phyloP scores from a whole-genome alignment of 2,329 filamentous ascomycete species.

The Hypoxylon sp. region DNA sequence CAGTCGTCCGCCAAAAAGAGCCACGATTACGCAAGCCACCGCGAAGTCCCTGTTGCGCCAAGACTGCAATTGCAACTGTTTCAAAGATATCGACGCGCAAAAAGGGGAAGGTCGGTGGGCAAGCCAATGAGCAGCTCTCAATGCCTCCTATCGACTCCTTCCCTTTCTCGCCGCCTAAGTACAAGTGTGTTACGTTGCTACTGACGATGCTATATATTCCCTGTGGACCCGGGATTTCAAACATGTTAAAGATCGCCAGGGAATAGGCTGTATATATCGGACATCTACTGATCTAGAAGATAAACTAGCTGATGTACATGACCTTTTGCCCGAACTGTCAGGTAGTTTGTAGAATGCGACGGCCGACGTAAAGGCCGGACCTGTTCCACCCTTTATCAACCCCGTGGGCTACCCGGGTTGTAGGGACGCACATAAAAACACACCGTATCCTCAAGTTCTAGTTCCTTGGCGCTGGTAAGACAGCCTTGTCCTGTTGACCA shows the following conservation, averaged over 20 bases:
- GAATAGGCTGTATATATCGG: conserved; percentile 30
- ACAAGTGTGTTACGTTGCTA: conserved; percentile 31
- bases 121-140: conserved; percentile 17
- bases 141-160: conserved; percentile 19
- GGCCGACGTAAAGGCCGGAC: conserved; percentile 10
- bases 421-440: conserved; percentile 13
- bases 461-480: conserved; percentile 1
- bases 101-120: conserved; percentile 24
- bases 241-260: conserved; percentile 27
- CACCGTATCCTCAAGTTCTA: conserved; percentile 8
- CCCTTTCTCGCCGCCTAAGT: conserved; percentile 15
- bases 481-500: background rate
- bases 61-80: conserved; percentile 10
- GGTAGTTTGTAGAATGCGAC: conserved; percentile 6
- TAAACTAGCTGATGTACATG: conserved; percentile 17
- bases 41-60: conserved; percentile 15
- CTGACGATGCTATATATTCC: conserved; percentile 30
- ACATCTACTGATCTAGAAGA: conserved; percentile 13
- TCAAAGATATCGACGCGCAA: conserved; percentile 27
- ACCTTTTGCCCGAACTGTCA: conserved; percentile 20
- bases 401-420: conserved; percentile 16
- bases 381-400: conserved; percentile 18
- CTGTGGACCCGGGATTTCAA: conserved; percentile 23
- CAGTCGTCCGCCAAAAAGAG: conserved; percentile 15
- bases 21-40: conserved; percentile 27